Evolutionary conservation across 2,329 filamentous ascomycete species (phyloP).

Genomic region (Pyrenophora tritici-repentis): DNA sequence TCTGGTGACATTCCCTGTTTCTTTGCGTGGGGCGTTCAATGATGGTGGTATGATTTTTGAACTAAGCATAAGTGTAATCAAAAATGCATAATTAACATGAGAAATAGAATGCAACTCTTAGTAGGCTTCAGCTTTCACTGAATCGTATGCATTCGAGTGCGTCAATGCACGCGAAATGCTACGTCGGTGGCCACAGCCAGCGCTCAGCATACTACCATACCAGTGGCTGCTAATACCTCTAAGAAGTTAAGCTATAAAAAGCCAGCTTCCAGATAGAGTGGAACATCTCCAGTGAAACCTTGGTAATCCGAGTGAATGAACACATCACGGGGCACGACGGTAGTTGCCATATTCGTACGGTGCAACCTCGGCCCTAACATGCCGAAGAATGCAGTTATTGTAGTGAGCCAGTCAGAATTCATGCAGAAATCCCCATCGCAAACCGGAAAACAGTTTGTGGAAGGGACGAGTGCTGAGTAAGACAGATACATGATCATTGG

Average conservation of each 20-base stretch:
- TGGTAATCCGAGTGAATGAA: slow-evolving; percentile 10
- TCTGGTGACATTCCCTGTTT: slow-evolving; percentile 14
- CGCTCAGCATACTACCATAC: slow-evolving; percentile 2
- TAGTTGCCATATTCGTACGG: slow-evolving; percentile 3
- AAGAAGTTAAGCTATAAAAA: background rate
- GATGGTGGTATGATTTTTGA: background rate
- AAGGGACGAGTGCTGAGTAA: slow-evolving; percentile 25
- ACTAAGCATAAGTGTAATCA: slow-evolving; percentile 3
- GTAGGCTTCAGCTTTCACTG: background rate
- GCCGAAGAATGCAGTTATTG: slow-evolving; percentile 1
- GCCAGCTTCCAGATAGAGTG: background rate
- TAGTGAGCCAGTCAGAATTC: slow-evolving; percentile 1
- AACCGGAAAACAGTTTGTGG: slow-evolving; percentile 10
- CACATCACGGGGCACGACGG: slow-evolving; percentile 17
- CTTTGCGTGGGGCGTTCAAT: background rate
- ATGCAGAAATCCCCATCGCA: slow-evolving; percentile 3
- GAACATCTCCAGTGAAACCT: background rate
- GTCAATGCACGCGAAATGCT: slow-evolving; percentile 17
- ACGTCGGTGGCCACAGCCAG: background rate
- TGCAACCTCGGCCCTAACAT: slow-evolving; percentile 3
- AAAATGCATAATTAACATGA: slow-evolving; percentile 2
- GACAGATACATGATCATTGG: slow-evolving; percentile 23
- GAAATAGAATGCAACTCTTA: background rate
- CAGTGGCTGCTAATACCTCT: slow-evolving; percentile 7
- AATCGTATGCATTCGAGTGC: background rate